These are phyloP conservation scores for Salix viminalis DNA, from an alignment of 345 rosid species.

Conservation along the genomic window DNA sequence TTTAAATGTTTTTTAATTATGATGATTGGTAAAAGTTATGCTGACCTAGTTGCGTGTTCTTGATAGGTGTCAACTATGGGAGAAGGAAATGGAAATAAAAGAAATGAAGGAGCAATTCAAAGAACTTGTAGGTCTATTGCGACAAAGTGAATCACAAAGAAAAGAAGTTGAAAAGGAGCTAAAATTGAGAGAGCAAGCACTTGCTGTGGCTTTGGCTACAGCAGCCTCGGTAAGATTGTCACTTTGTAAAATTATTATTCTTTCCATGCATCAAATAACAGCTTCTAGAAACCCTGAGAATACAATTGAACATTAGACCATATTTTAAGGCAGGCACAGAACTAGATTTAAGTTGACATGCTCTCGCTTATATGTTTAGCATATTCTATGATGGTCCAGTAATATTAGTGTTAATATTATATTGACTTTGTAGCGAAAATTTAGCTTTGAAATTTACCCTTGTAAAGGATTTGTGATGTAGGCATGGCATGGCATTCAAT, in stretches of 20 bases:
- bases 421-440: background rate
- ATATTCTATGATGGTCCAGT: background rate
- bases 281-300: background rate
- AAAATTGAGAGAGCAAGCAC: constrained; percentile 69
- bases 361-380: background rate
- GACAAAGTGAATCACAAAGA: constrained; percentile 72
- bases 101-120: constrained; percentile 92
- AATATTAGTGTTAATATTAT: background rate
- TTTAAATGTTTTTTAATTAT: background rate
- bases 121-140: constrained; percentile 71
- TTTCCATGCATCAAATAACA: background rate
- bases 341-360: background rate
- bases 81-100: constrained; percentile 79
- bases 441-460: background rate
- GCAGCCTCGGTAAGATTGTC: constrained; percentile 50
- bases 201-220: constrained; percentile 57
- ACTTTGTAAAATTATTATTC: background rate
- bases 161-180: constrained; percentile 84
- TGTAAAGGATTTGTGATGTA: background rate
- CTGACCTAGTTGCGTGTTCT: constrained; percentile 6
- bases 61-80: constrained; percentile 87
- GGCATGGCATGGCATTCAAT: background rate
- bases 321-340: background rate
- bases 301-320: background rate
- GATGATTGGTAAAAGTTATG: background rate